Base-by-base conservation (phyloP, 345 rosid genomes). In the Populus deltoides region DNA sequence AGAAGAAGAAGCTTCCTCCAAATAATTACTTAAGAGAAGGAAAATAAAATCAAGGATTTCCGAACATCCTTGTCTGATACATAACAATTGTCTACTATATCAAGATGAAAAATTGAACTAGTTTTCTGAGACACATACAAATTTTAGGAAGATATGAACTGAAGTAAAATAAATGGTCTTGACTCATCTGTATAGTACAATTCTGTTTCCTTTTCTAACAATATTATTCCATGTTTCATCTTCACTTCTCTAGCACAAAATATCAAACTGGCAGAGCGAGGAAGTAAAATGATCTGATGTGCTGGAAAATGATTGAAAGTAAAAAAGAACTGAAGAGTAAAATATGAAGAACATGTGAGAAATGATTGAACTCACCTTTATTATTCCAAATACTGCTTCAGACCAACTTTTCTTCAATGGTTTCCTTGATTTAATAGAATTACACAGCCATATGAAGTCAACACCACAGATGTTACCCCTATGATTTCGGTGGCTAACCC, bases 391-490 rank as follows among this genome's bases (percentile, higher is more conserved):
- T 72, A 84, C 89, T 78, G 92, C 92, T 87, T 89, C 92, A 55
- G 86, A 86, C 93, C 97, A 90, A 72, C 94, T 89, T 68, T 85
- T 82, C 82, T 88, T 86, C 74, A 92, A 81, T 61, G 88, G 81
- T 79, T 90, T 90, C 68, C 80, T 85, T 43, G 89, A 83, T 72
- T 82, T 76, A 29, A 72, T 80, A 74, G 97, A 91, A 83, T 92
- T 92, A 22, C 93, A 89, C 72, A 96, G 97, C 98, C 94, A 96
- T 83, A 96, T 93, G 80, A 96, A 96, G 86, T 96, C 98, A 62
- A 96, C 99, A 55, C 99, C 99, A 65, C 99, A 96, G 79, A 93
- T 93, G 86, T 92, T 90, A 36, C 99, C 99, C 76, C 99, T 90
- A 78, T 92, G 98, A 84, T 96, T 96, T 78, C 89, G 87, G 82